A percentile compares a stretch with the other conserved stretches of the same genome.
Evolutionary conservation across 805 yeast species (phyloP).

Genomic region (Kregervanrija pseudodelftensis): DNA sequence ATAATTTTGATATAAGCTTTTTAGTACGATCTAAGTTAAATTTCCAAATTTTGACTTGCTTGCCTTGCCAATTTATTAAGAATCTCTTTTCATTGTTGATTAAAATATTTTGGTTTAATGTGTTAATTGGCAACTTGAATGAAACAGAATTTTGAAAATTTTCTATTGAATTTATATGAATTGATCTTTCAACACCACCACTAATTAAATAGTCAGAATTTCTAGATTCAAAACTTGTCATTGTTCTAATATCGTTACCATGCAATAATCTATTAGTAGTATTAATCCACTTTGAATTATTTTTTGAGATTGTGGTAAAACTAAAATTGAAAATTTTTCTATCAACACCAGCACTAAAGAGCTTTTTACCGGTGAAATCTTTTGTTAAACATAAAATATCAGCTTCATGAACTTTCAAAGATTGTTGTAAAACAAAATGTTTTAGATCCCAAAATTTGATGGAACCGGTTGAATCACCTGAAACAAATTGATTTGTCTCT

Average conservation of each 20-base stretch:
- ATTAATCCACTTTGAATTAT: conserved; percentile 60
- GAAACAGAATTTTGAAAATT: conserved; percentile 68
- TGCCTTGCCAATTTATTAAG: conserved; percentile 76
- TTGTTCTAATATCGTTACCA: conserved; percentile 76
- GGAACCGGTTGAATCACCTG: conserved; percentile 95
- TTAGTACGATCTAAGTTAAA: conserved; percentile 34
- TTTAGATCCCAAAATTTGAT: conserved; percentile 88
- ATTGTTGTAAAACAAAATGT: conserved; percentile 69
- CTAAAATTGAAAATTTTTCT: conserved; percentile 76
- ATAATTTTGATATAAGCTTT: conserved; percentile 58
- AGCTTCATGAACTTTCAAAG: conserved; percentile 80
- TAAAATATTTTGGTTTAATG: conserved; percentile 20
- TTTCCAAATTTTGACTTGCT: conserved; percentile 74
- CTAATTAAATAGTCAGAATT: conserved; percentile 63
- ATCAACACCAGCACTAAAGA: conserved; percentile 91
- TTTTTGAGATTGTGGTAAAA: conserved; percentile 34
- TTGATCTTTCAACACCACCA: conserved; percentile 75
- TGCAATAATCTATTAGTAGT: conserved; percentile 74
- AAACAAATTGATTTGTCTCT: conserved; percentile 64
- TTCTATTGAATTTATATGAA: conserved; percentile 58
- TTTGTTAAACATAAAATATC: conserved; percentile 73
- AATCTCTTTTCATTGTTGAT: conserved; percentile 41
- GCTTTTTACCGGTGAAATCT: conserved; percentile 50
- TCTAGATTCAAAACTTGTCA: conserved; percentile 63
- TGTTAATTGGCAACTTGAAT: conserved; percentile 54